These are phyloP conservation scores for Cucurbita maxima DNA, from an alignment of 306 rosid genomes.

Conservation along the genomic window DNA sequence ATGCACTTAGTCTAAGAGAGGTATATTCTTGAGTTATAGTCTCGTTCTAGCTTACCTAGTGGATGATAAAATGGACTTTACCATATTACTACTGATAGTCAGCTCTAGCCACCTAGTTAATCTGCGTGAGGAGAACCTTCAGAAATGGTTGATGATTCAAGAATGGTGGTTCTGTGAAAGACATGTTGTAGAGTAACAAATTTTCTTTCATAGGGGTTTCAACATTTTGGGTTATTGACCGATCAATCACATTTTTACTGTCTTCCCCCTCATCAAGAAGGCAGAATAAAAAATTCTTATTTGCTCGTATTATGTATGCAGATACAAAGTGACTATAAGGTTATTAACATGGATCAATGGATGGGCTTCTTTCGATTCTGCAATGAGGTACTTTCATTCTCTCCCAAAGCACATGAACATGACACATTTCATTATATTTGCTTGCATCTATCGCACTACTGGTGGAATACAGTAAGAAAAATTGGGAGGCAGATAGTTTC, in stretches of 20 bases:
- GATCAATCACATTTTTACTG: not conserved
- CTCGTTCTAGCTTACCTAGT: not conserved
- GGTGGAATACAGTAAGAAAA: not conserved
- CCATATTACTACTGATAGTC: not conserved
- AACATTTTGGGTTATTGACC: not conserved
- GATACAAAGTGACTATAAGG: slow-evolving; percentile 90
- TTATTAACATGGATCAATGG: slow-evolving; percentile 95
- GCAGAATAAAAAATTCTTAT: not conserved
- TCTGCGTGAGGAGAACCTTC: not conserved
- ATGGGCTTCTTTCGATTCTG: slow-evolving; percentile 94
- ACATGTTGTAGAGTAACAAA: not conserved
- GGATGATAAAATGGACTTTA: not conserved
- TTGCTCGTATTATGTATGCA: slow-evolving; percentile 23
- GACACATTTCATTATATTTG: not conserved
- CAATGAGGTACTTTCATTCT: slow-evolving; percentile 48
- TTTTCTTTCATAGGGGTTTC: not conserved
- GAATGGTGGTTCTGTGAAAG: not conserved
- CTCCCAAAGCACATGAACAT: not conserved
- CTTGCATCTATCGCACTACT: not conserved
- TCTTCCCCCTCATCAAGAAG: not conserved
- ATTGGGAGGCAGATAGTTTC: not conserved
- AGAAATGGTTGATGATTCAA: not conserved
- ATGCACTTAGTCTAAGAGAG: not conserved
- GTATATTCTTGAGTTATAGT: not conserved
- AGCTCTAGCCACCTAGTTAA: not conserved